Conservation (phyloP, 352 stramenopile genomes). For the Phytopythium cucurbitacearum region DNA sequence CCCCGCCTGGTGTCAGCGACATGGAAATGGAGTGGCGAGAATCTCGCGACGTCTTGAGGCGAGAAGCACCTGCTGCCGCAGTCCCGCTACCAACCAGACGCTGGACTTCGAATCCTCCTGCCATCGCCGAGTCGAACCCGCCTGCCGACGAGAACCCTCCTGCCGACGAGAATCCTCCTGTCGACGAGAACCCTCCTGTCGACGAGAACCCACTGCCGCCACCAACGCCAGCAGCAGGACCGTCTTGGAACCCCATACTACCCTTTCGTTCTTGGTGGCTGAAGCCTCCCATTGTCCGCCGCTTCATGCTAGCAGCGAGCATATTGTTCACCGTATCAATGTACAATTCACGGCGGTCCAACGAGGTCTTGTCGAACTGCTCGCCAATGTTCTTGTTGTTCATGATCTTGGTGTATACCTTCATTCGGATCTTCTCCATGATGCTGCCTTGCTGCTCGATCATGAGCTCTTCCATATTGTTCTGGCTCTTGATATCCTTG, state of each 20-base stretch:
- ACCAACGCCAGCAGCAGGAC: slow-evolving; percentile 5
- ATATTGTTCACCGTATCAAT: slow-evolving; percentile 81
- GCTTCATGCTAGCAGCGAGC: slow-evolving; percentile 66
- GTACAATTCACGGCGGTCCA: slow-evolving; percentile 76
- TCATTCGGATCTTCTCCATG: slow-evolving; percentile 69
- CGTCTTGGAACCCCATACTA: slow-evolving; percentile 11
- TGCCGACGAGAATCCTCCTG: too few species aligned
- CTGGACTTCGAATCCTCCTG: slow-evolving; percentile 31
- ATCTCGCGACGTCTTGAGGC: slow-evolving; percentile 23
- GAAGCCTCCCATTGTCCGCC: slow-evolving; percentile 41
- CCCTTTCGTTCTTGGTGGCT: slow-evolving; percentile 11
- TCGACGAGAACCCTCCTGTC: too few species aligned
- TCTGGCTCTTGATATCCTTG: slow-evolving; percentile 41
- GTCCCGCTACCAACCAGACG: slow-evolving; percentile 22
- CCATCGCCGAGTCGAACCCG: too few species aligned
- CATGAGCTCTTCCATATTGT: slow-evolving; percentile 58
- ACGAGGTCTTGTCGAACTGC: slow-evolving; percentile 78
- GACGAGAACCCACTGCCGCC: neutral
- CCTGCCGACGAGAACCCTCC: too few species aligned
- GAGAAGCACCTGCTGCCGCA: slow-evolving; percentile 9
- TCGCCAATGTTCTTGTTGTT: slow-evolving; percentile 89
- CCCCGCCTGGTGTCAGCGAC: slow-evolving; percentile 19
- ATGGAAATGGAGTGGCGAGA: slow-evolving; percentile 21
- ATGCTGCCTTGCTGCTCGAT: slow-evolving; percentile 51
- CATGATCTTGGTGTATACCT: slow-evolving; percentile 84